These are phyloP conservation scores for Podosphaera xanthii DNA, from an alignment of 2,329 filamentous ascomycete genomes.

Conservation along the genomic window DNA sequence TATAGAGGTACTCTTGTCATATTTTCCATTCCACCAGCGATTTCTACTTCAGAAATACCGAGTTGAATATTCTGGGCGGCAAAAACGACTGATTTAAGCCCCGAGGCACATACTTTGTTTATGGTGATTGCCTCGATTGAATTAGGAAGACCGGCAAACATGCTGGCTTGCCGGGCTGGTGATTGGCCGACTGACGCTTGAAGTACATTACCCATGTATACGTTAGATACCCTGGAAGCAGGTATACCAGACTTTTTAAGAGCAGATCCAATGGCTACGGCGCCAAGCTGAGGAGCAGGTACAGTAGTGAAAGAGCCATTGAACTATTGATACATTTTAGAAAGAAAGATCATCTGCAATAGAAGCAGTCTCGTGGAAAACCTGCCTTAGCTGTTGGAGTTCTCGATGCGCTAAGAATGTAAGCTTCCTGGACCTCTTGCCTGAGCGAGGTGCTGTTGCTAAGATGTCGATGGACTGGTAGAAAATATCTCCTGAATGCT, in stretches of 20 bases:
- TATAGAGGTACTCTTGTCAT: conserved; percentile 93
- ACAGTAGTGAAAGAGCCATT: conserved; percentile 76
- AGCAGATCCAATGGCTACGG: conserved; percentile 77
- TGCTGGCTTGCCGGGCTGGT: conserved; percentile 71
- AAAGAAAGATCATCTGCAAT: conserved; percentile 1
- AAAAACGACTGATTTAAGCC: conserved; percentile 73
- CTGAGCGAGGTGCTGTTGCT: conserved; percentile 23
- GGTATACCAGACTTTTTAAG: conserved; percentile 71
- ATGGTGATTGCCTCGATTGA: conserved; percentile 73
- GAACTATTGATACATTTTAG: conserved; percentile 35
- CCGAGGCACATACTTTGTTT: conserved; percentile 96
- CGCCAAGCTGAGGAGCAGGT: conserved; percentile 68
- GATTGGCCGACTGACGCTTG: conserved; percentile 69
- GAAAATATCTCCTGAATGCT: neutral
- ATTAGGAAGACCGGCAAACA: conserved; percentile 69
- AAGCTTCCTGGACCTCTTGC: conserved; percentile 67
- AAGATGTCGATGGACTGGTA: conserved; percentile 23
- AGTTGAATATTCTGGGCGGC: conserved; percentile 91
- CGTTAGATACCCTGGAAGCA: conserved; percentile 58
- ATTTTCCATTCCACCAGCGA: conserved; percentile 94
- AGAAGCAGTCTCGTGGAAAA: neutral
- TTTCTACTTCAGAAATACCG: conserved; percentile 64
- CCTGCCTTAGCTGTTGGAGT: conserved; percentile 73
- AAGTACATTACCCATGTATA: conserved; percentile 95
- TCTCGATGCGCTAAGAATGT: conserved; percentile 74